Percentiles rank a stretch among this genome's conserved stretches.
Evolutionary conservation across 805 yeast genomes (phyloP).

Genomic region (Lachancea thermotolerans): DNA sequence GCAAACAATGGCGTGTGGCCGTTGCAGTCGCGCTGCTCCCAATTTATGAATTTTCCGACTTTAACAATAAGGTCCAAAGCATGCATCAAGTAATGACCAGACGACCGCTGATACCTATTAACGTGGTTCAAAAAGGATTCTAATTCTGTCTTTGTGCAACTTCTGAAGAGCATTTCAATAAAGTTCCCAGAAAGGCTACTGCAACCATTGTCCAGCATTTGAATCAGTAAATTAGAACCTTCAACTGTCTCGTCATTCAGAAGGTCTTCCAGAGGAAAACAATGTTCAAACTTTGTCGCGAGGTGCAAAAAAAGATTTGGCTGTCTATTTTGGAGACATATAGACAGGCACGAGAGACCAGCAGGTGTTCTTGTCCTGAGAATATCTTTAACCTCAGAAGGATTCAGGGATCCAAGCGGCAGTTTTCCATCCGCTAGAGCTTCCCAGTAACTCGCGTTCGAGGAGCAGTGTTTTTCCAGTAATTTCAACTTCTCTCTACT

Average conservation of each 20-base stretch:
- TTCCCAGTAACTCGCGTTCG: constrained; percentile 54
- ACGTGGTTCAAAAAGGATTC: constrained; percentile 39
- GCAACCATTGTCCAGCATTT: constrained; percentile 53
- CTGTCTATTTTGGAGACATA: constrained; percentile 48
- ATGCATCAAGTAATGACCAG: constrained; percentile 70
- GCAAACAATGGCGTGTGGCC: constrained; percentile 76
- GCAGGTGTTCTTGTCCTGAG: constrained; percentile 37
- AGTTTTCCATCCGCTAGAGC: constrained; percentile 36
- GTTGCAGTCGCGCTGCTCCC: constrained; percentile 59
- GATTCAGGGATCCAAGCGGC: not conserved
- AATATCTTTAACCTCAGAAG: constrained; percentile 21
- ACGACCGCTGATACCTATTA: constrained; percentile 51
- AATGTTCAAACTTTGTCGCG: constrained; percentile 37
- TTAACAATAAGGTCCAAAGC: constrained; percentile 42
- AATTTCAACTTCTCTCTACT: constrained; percentile 25
- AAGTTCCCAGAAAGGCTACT: constrained; percentile 41
- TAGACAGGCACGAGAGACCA: constrained; percentile 69
- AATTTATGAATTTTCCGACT: constrained; percentile 57
- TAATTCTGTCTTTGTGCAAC: constrained; percentile 42
- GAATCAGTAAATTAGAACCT: constrained; percentile 51
- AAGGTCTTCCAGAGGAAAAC: constrained; percentile 61
- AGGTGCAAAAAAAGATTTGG: constrained; percentile 40
- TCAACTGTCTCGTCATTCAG: constrained; percentile 52
- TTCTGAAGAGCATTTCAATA: constrained; percentile 36
- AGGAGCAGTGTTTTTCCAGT: constrained; percentile 34